Percentiles rank a stretch among this genome's conserved stretches.
Evolutionary conservation across 306 rosid genomes (phyloP).

Genomic region (Biancaea sappan): DNA sequence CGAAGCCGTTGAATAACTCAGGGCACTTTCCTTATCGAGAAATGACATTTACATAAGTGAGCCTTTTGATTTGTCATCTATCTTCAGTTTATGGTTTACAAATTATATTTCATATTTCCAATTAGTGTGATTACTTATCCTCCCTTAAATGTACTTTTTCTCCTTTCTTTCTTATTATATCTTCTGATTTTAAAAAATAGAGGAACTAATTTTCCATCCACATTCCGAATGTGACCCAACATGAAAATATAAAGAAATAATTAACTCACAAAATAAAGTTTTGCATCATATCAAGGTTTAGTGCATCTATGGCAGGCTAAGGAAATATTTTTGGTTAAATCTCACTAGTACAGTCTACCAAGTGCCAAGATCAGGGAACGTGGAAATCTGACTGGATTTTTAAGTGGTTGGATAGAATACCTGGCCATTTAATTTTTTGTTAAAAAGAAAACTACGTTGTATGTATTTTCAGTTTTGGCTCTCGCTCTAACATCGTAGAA

Average conservation of each 20-base stretch:
- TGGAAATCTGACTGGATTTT: neutral
- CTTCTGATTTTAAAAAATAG: neutral
- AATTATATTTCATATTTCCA: neutral
- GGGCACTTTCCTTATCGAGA: no score
- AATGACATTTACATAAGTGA: neutral
- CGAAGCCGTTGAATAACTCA: no score
- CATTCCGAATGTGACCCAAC: neutral
- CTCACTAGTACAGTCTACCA: neutral
- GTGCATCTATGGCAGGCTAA: neutral
- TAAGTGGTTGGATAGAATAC: neutral
- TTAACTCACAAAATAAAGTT: neutral
- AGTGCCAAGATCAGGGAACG: neutral
- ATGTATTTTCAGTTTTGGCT: neutral
- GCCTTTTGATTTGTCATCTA: neutral
- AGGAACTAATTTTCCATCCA: neutral
- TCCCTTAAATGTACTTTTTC: no score
- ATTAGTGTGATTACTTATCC: neutral
- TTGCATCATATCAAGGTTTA: neutral
- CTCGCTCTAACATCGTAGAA: neutral
- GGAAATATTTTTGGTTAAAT: neutral
- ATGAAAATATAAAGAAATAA: neutral
- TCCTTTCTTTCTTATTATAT: no score
- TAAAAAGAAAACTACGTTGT: neutral
- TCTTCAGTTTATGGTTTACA: neutral
- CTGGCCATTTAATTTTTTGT: neutral